Evolutionary conservation across 352 stramenopile species (phyloP), one percentile per base, ranked within the genome.

Genomic region (Globisporangium cylindrosporum): DNA sequence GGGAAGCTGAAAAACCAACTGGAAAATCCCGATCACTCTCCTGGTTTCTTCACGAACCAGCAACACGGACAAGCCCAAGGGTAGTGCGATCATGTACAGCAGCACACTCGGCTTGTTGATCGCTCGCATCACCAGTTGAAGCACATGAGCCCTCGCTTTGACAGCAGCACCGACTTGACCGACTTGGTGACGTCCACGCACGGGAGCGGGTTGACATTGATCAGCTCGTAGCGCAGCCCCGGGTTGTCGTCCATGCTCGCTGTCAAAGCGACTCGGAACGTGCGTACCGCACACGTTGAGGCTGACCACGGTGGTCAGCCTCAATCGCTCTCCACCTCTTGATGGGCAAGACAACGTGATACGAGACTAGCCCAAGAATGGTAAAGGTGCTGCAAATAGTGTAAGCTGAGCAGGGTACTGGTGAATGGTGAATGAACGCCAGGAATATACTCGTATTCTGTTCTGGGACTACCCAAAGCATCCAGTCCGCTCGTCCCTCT

Each of bases 101-200:
- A 41, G 10, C 24, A 38, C 36, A 4, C 32, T 8, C 27, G 29
- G 46, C 18, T 22, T 9, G 32, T 64, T 64, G 27, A 56, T 38
- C 18, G 51, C 18, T 12, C 15, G 4, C 22, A 27, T 27, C 10
- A 36, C 25, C 22, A 25, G 24, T n/a, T 36, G 24, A 57, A 34
- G 2, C 24, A 6, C 59, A 27, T 4, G 22, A 56, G 24, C 18
- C 25, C 38, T 24, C 46, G 34, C 38, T 64, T 64, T 3, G 59
- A 56, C 22, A 56, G 22, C 9, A 64, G 6, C 34, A 64, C 10
- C 10, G 59, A 64, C 59, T 64, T 64, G 59, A 64, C 4, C 9
- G 59, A 38, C 14, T 32, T 25, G 9, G 22, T 25, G 46, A 64
- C 34, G 9, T 27, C 29, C 15, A 64, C 29, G 12, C 2, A 14